These are phyloP conservation scores for Nitzschia palea DNA, from an alignment of 108 stramenopile genomes.

Conservation along the genomic window DNA sequence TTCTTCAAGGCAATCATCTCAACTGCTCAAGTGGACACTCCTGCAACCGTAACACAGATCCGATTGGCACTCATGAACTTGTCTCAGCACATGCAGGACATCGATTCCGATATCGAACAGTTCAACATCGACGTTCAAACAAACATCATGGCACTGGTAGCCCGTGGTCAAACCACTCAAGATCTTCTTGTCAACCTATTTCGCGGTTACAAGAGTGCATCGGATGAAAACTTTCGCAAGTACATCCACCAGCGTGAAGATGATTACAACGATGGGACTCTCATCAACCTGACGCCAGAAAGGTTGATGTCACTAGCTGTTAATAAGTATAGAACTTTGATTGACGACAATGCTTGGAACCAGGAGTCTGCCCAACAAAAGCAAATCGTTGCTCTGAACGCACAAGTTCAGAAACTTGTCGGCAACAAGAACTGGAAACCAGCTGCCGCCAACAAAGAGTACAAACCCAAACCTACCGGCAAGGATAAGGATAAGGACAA, in stretches of 20 bases:
- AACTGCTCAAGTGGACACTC: conserved; percentile 20
- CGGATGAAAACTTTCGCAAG: conserved; percentile 16
- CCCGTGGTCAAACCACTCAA: conserved; percentile 15
- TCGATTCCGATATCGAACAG: conserved; percentile 21
- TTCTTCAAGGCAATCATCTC: conserved; percentile 36
- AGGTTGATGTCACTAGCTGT: conserved; percentile 26
- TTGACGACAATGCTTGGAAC: conserved; percentile 9
- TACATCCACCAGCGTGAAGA: conserved; percentile 32
- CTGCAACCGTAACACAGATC: conserved; percentile 19
- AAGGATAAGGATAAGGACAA: conserved; percentile 6
- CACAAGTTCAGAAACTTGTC: conserved; percentile 7
- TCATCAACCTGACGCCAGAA: conserved; percentile 1
- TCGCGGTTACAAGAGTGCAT: conserved; percentile 21
- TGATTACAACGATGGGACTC: conserved; percentile 26
- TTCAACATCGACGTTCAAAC: conserved; percentile 36
- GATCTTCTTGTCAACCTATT: conserved; percentile 40
- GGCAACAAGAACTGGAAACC: background rate
- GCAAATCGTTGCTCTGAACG: conserved; percentile 36
- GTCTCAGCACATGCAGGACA: conserved; percentile 15
- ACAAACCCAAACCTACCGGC: background rate
- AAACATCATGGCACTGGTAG: conserved; percentile 1
- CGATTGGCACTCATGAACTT: conserved; percentile 12
- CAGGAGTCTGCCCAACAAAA: conserved; percentile 6
- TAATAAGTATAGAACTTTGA: conserved; percentile 25
- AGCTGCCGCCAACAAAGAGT: background rate